These are phyloP conservation scores for Multifurca ochricompacta DNA, from an alignment of 768 basidiomycete species.

Conservation along the genomic window DNA sequence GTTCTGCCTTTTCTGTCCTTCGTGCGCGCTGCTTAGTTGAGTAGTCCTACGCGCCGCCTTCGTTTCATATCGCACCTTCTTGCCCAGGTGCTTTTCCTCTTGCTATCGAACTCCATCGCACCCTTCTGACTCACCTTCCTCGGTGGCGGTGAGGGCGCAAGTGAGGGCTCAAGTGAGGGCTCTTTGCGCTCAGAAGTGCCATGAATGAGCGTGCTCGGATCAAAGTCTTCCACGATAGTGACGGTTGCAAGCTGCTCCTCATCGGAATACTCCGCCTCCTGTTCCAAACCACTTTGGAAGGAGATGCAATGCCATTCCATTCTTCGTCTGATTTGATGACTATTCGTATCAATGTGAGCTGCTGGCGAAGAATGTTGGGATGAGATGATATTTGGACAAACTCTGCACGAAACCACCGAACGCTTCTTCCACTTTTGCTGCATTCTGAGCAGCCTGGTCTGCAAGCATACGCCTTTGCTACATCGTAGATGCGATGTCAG, in stretches of 20 bases:
- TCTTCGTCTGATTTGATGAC: slow-evolving; percentile 36
- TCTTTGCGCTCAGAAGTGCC: slow-evolving; percentile 26
- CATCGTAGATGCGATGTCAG: slow-evolving; percentile 19
- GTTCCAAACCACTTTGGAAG: slow-evolving; percentile 30
- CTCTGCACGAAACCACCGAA: slow-evolving; percentile 35
- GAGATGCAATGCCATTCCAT: slow-evolving; percentile 38
- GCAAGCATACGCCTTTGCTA: slow-evolving; percentile 75
- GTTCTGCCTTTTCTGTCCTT: slow-evolving; percentile 62
- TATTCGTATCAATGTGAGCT: slow-evolving; percentile 3
- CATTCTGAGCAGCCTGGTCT: slow-evolving; percentile 73
- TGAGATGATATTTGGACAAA: neutral
- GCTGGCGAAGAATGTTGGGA: neutral
- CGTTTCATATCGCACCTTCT: slow-evolving; percentile 58
- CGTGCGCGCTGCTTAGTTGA: slow-evolving; percentile 55
- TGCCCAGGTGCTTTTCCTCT: slow-evolving; percentile 15
- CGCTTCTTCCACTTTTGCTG: slow-evolving; percentile 65
- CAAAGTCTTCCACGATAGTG: slow-evolving; percentile 88
- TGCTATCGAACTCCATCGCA: neutral
- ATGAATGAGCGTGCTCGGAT: slow-evolving; percentile 55
- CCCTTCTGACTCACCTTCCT: slow-evolving; percentile 9
- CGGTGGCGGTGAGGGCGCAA: slow-evolving; percentile 24
- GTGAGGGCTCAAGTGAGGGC: slow-evolving; percentile 1
- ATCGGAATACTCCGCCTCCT: slow-evolving; percentile 69
- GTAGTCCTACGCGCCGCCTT: slow-evolving; percentile 57
- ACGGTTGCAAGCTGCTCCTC: slow-evolving; percentile 84